Evolutionary conservation across 169 alveolate species (phyloP).

Genomic region (Plasmodium gonderi): DNA sequence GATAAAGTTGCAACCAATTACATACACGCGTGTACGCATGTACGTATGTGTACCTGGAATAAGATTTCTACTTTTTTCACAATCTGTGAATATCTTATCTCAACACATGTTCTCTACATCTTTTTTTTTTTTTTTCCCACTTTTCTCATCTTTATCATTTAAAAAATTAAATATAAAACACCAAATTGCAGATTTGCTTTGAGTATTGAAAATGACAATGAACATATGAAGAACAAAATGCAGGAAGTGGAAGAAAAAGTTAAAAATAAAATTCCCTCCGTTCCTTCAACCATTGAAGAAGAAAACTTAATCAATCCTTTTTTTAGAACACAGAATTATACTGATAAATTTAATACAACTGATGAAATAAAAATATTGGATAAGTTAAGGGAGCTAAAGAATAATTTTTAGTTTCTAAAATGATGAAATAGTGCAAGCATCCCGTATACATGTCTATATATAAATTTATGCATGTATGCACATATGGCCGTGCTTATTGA

Average conservation of each 20-base stretch:
- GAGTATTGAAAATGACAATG: constrained; percentile 58
- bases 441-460: too few relatives aligned
- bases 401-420: constrained; percentile 16
- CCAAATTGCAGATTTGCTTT: constrained; percentile 37
- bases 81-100: not conserved
- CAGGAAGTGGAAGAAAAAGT: constrained; percentile 51
- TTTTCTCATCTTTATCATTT: not conserved
- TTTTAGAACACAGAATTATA: constrained; percentile 67
- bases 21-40: too few relatives aligned
- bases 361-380: constrained; percentile 74
- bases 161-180: not conserved
- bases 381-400: constrained; percentile 75
- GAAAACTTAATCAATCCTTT: constrained; percentile 77
- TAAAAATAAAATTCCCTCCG: constrained; percentile 51
- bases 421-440: not conserved
- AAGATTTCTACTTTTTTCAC: too few relatives aligned
- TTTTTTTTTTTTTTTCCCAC: not conserved
- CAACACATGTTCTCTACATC: not conserved
- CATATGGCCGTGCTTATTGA: too few relatives aligned
- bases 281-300: constrained; percentile 77
- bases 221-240: constrained; percentile 49
- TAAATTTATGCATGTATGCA: too few relatives aligned
- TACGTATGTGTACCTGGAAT: too few relatives aligned
- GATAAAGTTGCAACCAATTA: too few relatives aligned
- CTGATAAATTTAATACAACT: constrained; percentile 19